Evolutionary conservation across 2,329 filamentous ascomycete species (phyloP).

Genomic region (Ceratocystiopsis minuta): DNA sequence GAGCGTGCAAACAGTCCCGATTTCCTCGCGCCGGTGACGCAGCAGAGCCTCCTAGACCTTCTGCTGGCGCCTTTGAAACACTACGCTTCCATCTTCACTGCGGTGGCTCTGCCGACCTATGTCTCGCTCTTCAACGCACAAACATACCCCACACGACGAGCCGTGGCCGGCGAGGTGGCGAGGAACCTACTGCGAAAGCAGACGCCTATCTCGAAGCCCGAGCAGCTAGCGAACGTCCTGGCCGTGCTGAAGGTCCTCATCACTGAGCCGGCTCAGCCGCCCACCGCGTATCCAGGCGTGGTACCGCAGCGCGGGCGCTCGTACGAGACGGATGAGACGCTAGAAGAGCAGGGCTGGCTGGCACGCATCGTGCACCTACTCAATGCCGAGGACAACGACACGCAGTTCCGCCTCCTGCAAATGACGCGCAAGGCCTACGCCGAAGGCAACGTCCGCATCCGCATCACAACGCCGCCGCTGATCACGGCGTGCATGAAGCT

Average conservation of each 20-base stretch:
- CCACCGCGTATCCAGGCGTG: conserved; percentile 22
- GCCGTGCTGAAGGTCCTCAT: conserved; percentile 82
- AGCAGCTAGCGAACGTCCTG: conserved; percentile 74
- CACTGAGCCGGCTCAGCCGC: conserved; percentile 72
- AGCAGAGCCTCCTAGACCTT: conserved; percentile 75
- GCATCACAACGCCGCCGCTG: conserved; percentile 84
- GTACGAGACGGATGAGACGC: conserved; percentile 83
- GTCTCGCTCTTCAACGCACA: conserved; percentile 80
- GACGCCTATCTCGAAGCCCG: conserved; percentile 57
- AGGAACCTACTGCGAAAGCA: conserved; percentile 67
- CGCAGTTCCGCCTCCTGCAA: conserved; percentile 85
- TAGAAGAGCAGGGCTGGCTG: conserved; percentile 96
- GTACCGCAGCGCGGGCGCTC: conserved; percentile 53
- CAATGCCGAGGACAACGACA: conserved; percentile 70
- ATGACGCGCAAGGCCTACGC: conserved; percentile 69
- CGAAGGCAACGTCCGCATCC: conserved; percentile 87
- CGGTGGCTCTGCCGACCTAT: conserved; percentile 78
- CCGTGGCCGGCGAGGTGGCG: conserved; percentile 78
- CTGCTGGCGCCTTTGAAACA: conserved; percentile 80
- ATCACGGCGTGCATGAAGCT: conserved; percentile 82
- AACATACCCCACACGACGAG: conserved; percentile 77
- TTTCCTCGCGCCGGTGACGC: conserved; percentile 69
- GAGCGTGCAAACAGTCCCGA: conserved; percentile 93
- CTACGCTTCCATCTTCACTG: conserved; percentile 92
- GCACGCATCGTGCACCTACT: conserved; percentile 83